Base-by-base conservation (phyloP, 108 stramenopile genomes). In the Licmophora abbreviata region DNA sequence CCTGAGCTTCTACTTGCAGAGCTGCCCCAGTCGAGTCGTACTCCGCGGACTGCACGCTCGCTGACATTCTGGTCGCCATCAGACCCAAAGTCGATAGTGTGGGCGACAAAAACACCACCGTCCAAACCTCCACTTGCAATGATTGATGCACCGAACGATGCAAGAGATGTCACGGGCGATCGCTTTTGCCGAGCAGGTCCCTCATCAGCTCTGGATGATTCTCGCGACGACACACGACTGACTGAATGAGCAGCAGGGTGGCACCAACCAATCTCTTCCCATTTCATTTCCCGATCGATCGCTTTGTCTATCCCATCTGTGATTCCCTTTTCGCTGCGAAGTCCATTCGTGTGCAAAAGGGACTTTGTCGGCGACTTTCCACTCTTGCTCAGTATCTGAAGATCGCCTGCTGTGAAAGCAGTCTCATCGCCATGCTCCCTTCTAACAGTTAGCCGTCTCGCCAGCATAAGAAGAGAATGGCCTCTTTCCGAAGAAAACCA, bases 101-200 rank as follows among this genome's bases (percentile, higher is more conserved):
- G 76, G 35, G 89, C 89, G n/a, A 92, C 51, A 52, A 87, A 91
- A 12, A 92, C 73, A 25, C 85, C 72, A 14, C 89, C 89, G 66
- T 92, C 89, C 18, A 92, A 56, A 9, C 83, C 89, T 28, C 89
- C 89, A 23, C 81, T 85, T 0, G 72, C 85, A 41, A 92, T 73
- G 8, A 83, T 59, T 0, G 79, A 72, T 8, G 66, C 54, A n/a
- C 89, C 89, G 50, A 85, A 77, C 29, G 79, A 66, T 15, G 85
- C 78, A 54, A 92, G 52, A 17, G 83, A 68, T 5, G 89, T 87
- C 12, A 92, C 61, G 17, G 89, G 73, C 32, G 76, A 63, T 32
- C 85, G 67, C 22, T 81, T 81, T 0, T 27, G 18, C 1, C 29
- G 21, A 5, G 10, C 18, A 8, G 29, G 28, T 10, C 31, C 17